Base-by-base conservation (phyloP, 768 basidiomycete species). In the Trametes cinnabarina region DNA sequence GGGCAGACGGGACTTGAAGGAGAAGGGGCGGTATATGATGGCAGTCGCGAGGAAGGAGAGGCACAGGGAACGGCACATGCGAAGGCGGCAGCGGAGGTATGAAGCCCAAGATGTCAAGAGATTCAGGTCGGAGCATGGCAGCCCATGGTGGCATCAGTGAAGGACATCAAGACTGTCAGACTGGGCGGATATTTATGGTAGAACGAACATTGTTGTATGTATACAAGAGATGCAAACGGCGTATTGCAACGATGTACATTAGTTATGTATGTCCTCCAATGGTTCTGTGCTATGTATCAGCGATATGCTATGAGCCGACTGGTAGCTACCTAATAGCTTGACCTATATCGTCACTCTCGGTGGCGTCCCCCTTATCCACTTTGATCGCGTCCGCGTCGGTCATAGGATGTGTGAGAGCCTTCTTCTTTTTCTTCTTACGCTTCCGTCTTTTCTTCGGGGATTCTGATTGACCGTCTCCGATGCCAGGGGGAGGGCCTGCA, bases 381-480 rank as follows among this genome's bases (percentile, higher is more conserved):
- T n/a, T n/a, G n/a, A n/a, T n/a, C n/a, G 39, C 55, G 19, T 54
- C 52, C 23, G 52, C 42, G 1, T 43, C 47, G 6, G 28, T 32
- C 0, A 35, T 9, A n/a, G 28, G 43, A 11, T 62, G 49, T 26
- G 55, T 41, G 3, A 41, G 62, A 50, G 63, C 28, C 25, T 64
- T 65, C 61, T 50, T 63, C 53, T 70, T 73, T 51, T 72, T 72
- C 64, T 80, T 83, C 71, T 79, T 84, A 65, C 78, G 83, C 65
- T 79, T 83, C 7, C 81, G 76, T 61, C 76, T 86, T 73, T 81
- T 86, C 66, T 80, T 86, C 32, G 77, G 69, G 61, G 65, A 55
- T 17, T 46, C 52, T 11, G 51, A 17, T 7, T 28, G 41, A 15
- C 34, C 47, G n/a, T 37, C 50, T 12, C 57, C 58, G 50, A 46